Evolutionary conservation across 257 asterid species (phyloP).

Genomic region (Haberlea rhodopensis): DNA sequence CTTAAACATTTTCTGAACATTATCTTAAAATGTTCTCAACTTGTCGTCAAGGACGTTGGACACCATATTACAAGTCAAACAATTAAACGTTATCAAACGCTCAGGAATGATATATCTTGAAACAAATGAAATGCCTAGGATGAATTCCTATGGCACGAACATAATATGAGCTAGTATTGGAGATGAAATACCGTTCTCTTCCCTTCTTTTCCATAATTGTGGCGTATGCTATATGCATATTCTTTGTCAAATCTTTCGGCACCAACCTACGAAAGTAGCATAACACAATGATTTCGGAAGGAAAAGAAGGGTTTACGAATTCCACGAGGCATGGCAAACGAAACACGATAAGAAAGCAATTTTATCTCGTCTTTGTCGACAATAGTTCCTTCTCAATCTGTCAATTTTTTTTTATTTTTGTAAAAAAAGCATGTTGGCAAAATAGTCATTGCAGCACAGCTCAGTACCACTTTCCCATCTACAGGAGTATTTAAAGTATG

Average conservation of each 20-base stretch:
- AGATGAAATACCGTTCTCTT: conserved; percentile 72
- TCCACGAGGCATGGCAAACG: conserved; percentile 18
- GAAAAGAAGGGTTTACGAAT: conserved; percentile 2
- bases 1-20: not conserved
- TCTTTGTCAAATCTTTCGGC: conserved; percentile 95
- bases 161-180: conserved; percentile 20
- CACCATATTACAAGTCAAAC: not conserved
- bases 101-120: not conserved
- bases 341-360: conserved; percentile 4
- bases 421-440: not conserved
- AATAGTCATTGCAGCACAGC: conserved; percentile 15
- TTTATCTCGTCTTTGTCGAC: not conserved
- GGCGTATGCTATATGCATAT: conserved; percentile 85
- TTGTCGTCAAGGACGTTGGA: not conserved
- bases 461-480: not conserved
- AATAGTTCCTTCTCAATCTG: not conserved
- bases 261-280: conserved; percentile 65
- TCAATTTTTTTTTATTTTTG: not conserved
- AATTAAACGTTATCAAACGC: not conserved
- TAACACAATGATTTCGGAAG: conserved; percentile 10
- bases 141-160: conserved; percentile 4
- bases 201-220: conserved; percentile 98
- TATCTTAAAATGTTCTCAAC: not conserved
- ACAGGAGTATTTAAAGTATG: conserved; percentile 16
- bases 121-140: conserved; percentile 18